Percentiles rank a stretch among this genome's conserved stretches.
These are phyloP conservation scores for Curvularia hawaiiensis DNA, from an alignment of 2,329 filamentous ascomycete genomes.

Conservation along the genomic window DNA sequence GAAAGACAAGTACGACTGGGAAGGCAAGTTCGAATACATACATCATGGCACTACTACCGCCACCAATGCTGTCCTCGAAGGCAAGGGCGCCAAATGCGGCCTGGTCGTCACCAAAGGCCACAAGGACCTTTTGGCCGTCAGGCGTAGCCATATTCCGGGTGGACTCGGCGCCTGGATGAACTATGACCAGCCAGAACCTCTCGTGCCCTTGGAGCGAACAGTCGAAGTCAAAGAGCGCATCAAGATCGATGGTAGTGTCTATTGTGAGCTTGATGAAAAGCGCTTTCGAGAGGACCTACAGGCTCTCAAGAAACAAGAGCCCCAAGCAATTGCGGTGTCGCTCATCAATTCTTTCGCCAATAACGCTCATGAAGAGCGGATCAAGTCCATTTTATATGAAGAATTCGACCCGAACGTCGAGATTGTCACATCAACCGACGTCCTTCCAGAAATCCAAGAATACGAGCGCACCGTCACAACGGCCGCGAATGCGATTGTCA, in stretches of 20 bases:
- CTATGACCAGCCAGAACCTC: constrained; percentile 54
- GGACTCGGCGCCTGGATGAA: constrained; percentile 58
- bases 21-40: constrained; percentile 55
- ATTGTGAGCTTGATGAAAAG: constrained; percentile 48
- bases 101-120: constrained; percentile 57
- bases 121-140: constrained; percentile 55
- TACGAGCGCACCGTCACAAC: constrained; percentile 58
- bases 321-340: constrained; percentile 55
- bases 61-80: constrained; percentile 58
- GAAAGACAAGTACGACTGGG: constrained; percentile 48
- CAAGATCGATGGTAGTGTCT: constrained; percentile 50
- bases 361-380: constrained; percentile 49
- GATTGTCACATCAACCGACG: constrained; percentile 54
- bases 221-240: constrained; percentile 54
- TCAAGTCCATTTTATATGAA: constrained; percentile 48
- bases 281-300: constrained; percentile 47
- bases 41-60: constrained; percentile 58
- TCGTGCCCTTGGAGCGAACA: constrained; percentile 56
- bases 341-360: constrained; percentile 56
- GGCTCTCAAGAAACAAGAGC: constrained; percentile 49
- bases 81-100: constrained; percentile 55
- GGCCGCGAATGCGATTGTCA: constrained; percentile 55
- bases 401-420: constrained; percentile 52
- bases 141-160: constrained; percentile 58
- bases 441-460: constrained; percentile 55